phyloP scores from a whole-genome alignment of 1,284 basidiomycete genomes.

The Ceratobasidium sp. region DNA sequence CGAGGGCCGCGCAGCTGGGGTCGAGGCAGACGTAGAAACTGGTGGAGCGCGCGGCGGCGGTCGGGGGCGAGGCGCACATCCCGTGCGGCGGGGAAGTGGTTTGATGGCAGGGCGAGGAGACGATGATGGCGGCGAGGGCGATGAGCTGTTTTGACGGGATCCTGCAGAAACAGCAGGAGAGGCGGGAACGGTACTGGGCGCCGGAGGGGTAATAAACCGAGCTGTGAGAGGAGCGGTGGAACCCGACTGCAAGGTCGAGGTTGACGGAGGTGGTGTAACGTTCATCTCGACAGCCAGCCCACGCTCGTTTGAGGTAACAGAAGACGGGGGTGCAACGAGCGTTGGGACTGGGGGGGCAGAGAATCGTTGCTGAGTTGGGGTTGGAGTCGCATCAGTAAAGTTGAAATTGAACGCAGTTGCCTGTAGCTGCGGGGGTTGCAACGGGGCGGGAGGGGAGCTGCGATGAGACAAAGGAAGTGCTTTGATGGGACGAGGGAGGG shows the following conservation, averaged over 20 bases:
- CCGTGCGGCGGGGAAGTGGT: conserved; percentile 32
- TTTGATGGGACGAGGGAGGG: conserved; percentile 22
- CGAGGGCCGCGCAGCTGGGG: conserved; percentile 7
- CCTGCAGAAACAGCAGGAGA: conserved; percentile 14
- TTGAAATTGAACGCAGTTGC: conserved; percentile 26
- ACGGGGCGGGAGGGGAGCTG: conserved; percentile 9
- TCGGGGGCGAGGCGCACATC: conserved; percentile 30
- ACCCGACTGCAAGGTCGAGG: conserved; percentile 16
- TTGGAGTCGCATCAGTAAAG: conserved; percentile 5
- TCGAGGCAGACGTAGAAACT: background rate
- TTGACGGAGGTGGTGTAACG: conserved; percentile 26
- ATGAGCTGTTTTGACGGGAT: conserved; percentile 4
- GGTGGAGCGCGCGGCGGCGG: conserved; percentile 18
- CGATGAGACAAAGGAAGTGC: conserved; percentile 26
- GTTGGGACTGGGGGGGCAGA: background rate
- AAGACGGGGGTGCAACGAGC: background rate
- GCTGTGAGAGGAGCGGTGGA: background rate
- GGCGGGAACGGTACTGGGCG: background rate
- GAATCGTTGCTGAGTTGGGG: background rate
- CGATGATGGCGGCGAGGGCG: conserved; percentile 6
- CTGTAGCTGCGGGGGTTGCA: background rate
- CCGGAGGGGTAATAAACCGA: background rate
- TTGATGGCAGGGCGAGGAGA: conserved; percentile 28
- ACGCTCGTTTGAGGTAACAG: conserved; percentile 32
- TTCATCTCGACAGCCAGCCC: conserved; percentile 38